A percentile compares a stretch with the other conserved stretches of the same genome.
phyloP scores from a whole-genome alignment of 495 filamentous ascomycete species.

The Pseudoneurospora amorphoporcata region DNA sequence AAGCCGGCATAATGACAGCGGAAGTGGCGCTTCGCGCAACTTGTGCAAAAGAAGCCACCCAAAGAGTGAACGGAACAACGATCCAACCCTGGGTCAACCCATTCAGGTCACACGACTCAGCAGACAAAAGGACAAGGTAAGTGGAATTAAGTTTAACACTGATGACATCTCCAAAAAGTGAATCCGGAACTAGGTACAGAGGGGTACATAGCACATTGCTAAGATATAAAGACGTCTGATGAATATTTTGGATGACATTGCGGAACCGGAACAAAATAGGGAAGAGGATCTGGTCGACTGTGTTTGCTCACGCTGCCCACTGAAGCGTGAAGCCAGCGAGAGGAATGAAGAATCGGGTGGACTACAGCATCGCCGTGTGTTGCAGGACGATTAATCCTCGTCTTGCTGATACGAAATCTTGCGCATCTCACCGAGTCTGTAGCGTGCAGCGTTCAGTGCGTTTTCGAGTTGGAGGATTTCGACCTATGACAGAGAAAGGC shows the following conservation, averaged over 20 bases:
- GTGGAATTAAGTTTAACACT: not conserved
- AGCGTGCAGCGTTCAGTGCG: conserved; percentile 64
- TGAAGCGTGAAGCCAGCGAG: not conserved
- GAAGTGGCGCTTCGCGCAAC: not conserved
- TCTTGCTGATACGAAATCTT: conserved; percentile 97
- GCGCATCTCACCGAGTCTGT: conserved; percentile 90
- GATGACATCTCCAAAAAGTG: not conserved
- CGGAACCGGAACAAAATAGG: not conserved
- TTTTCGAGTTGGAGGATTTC: conserved; percentile 97
- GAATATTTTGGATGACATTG: not conserved
- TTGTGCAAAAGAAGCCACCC: not conserved
- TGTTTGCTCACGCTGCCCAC: not conserved
- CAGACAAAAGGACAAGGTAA: not conserved
- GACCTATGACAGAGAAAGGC: conserved; percentile 46
- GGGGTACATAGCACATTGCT: not conserved
- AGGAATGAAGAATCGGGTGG: not conserved
- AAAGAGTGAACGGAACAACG: not conserved
- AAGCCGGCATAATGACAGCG: not conserved
- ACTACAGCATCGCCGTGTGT: not conserved
- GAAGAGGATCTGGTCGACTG: not conserved
- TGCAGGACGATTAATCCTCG: conserved; percentile 5
- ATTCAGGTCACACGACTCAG: not conserved
- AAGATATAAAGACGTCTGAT: not conserved
- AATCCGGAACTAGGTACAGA: not conserved
- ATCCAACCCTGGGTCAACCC: not conserved